phyloP scores from a whole-genome alignment of 371 early-diverging fungal genomes.

The Mortierella sp. region DNA sequence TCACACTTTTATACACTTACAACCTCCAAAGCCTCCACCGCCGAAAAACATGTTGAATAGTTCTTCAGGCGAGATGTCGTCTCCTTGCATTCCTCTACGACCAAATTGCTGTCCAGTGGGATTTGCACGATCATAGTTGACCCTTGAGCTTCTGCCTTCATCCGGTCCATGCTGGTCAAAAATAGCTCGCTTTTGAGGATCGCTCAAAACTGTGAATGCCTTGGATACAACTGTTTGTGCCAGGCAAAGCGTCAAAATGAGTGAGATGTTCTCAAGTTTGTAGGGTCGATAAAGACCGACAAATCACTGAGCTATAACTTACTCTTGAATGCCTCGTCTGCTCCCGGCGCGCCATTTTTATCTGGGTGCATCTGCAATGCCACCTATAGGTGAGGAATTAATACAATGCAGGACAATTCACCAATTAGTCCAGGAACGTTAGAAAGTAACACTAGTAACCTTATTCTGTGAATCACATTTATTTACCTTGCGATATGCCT shows the following conservation, averaged over 20 bases:
- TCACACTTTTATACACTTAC: slow-evolving; percentile 15
- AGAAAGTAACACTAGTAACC: neutral
- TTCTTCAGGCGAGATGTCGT: slow-evolving; percentile 94
- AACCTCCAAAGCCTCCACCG: slow-evolving; percentile 63
- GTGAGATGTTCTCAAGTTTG: neutral
- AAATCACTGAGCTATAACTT: slow-evolving; percentile 31
- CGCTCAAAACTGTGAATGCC: slow-evolving; percentile 90
- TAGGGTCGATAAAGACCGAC: no score
- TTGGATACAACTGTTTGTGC: slow-evolving; percentile 81
- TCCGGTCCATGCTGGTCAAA: slow-evolving; percentile 92
- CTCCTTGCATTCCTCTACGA: slow-evolving; percentile 58
- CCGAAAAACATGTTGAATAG: slow-evolving; percentile 97
- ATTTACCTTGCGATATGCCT: slow-evolving; percentile 94
- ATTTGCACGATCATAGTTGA: slow-evolving; percentile 43
- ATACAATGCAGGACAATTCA: neutral
- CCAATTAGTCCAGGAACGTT: neutral
- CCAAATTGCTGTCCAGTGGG: slow-evolving; percentile 36
- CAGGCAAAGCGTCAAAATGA: neutral
- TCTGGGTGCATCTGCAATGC: slow-evolving; percentile 99
- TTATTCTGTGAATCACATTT: neutral
- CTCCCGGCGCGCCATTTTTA: slow-evolving; percentile 96
- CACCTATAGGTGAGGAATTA: slow-evolving; percentile 63
- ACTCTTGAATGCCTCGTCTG: slow-evolving; percentile 97
- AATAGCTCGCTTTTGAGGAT: slow-evolving; percentile 84
- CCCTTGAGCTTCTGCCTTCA: slow-evolving; percentile 58